Base-by-base conservation (phyloP, 768 basidiomycete species). In the Russula sp. region DNA sequence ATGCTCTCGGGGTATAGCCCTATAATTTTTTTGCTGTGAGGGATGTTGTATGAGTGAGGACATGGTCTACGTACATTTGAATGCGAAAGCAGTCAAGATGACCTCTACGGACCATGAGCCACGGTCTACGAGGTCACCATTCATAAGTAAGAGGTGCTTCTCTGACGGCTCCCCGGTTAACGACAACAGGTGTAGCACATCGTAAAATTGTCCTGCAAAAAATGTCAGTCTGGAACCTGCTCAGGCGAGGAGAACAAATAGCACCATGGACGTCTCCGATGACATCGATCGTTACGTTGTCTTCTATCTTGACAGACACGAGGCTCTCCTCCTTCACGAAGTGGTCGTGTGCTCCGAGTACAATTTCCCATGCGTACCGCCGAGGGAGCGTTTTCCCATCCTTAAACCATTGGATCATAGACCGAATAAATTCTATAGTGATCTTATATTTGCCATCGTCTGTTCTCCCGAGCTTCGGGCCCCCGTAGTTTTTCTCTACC, bases 101-200 rank as follows among this genome's bases (percentile, higher is more conserved):
- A 98, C 91, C 74, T 94, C 94, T 61, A 92, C 86, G 11, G 89
- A 91, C 91, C 92, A 94, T 32, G 89, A 91, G n/a, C 95, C 95
- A 65, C 96, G 85, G 74, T 99, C 96, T 42, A 99, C 96, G 52
- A 98, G 87, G 78, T 99, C 96, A 10, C 94, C 91, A 72, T 93
- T 94, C 87, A 94, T 94, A 55, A 95, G 75, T 53, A 94, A 73
- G 68, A 86, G 87, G 68, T 98, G 96, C n/a, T 84, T 86, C 59
- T 90, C 83, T 59, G 79, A 86, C 13, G 97, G 97, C 60, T 85
- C 81, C 16, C 91, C 93, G 0, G 95, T 97, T 67, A 97, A 78
- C 1, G 85, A 85, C 68, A 89, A 84, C 18, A 99, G 79, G 76
- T 98, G 87, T 57, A 95, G 76, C 67, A 98, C 79, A 74, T 98